phyloP scores from a whole-genome alignment of 1,284 basidiomycete species.

The Xerocomus minutiporus region DNA sequence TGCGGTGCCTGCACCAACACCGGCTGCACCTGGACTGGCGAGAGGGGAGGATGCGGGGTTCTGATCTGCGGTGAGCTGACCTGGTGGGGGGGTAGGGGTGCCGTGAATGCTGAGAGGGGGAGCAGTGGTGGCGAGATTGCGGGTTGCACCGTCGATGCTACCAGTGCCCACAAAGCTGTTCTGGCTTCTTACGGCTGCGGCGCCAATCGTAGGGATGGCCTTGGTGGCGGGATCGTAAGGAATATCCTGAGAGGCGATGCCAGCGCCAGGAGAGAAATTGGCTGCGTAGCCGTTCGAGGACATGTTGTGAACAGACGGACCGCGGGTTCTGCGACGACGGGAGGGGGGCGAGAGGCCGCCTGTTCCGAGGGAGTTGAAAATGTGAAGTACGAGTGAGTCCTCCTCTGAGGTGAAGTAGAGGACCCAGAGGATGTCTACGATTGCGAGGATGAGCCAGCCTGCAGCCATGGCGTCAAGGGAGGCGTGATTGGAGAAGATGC shows the following conservation, averaged over 20 bases:
- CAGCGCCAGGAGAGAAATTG: conserved; percentile 58
- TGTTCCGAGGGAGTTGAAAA: conserved; percentile 85
- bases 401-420: conserved; percentile 96
- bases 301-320: conserved; percentile 61
- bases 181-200: conserved; percentile 52
- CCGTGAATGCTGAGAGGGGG: conserved; percentile 44
- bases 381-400: conserved; percentile 75
- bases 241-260: conserved; percentile 57
- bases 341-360: conserved; percentile 80
- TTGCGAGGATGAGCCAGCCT: conserved; percentile 89
- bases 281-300: conserved; percentile 56
- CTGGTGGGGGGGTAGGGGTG: conserved; percentile 36
- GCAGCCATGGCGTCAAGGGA: conserved; percentile 80
- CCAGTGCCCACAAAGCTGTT: conserved; percentile 55
- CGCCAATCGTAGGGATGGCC: conserved; percentile 38
- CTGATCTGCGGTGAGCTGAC: conserved; percentile 44
- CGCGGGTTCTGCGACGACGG: conserved; percentile 60
- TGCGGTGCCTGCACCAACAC: conserved; percentile 49
- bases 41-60: conserved; percentile 56
- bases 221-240: conserved; percentile 58
- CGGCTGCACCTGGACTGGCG: conserved; percentile 50
- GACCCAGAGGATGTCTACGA: conserved; percentile 92
- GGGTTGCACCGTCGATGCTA: conserved; percentile 47
- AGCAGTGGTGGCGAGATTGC: conserved; percentile 36
- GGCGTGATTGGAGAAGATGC: conserved; percentile 52